Percentiles rank a stretch among this genome's conserved stretches.
phyloP scores from a whole-genome alignment of 441 rosid species.

The Adansonia rubrostipa region DNA sequence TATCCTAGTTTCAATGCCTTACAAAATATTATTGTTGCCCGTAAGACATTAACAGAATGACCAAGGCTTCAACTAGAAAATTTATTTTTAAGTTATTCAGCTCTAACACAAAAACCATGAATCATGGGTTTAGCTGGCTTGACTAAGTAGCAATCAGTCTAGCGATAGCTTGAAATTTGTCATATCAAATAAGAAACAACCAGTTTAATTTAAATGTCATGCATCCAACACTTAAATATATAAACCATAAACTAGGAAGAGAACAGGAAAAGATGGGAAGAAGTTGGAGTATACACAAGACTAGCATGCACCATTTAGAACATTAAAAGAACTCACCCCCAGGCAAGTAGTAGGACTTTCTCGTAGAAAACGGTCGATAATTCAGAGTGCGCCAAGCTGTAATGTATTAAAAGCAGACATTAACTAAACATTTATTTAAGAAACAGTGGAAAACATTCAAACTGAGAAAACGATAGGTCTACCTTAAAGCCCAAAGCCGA shows the following conservation, averaged over 20 bases:
- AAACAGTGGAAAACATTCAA: background rate
- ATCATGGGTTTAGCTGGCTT: background rate
- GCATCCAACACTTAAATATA: background rate
- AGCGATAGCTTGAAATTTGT: conserved; percentile 1
- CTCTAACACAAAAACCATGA: background rate
- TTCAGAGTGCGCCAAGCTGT: conserved; percentile 97
- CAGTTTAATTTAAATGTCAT: conserved; percentile 15
- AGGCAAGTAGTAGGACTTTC: conserved; percentile 92
- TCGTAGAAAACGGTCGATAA: conserved; percentile 94
- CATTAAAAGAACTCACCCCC: conserved; percentile 72
- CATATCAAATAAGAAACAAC: background rate
- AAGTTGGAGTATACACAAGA: background rate
- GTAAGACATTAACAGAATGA: background rate
- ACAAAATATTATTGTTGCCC: background rate
- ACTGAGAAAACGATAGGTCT: conserved; percentile 1
- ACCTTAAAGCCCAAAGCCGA: conserved; percentile 99
- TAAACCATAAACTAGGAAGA: conserved; percentile 19
- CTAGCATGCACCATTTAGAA: conserved; percentile 3
- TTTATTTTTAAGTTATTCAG: conserved; percentile 19
- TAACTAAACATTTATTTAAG: conserved; percentile 27
- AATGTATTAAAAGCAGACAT: conserved; percentile 32
- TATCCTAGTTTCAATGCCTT: background rate
- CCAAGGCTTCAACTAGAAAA: background rate
- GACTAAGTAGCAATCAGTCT: background rate
- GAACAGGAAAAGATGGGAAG: conserved; percentile 4